These are phyloP conservation scores for Plasmodium vinckei DNA, from an alignment of 169 alveolate species.

Conservation along the genomic window DNA sequence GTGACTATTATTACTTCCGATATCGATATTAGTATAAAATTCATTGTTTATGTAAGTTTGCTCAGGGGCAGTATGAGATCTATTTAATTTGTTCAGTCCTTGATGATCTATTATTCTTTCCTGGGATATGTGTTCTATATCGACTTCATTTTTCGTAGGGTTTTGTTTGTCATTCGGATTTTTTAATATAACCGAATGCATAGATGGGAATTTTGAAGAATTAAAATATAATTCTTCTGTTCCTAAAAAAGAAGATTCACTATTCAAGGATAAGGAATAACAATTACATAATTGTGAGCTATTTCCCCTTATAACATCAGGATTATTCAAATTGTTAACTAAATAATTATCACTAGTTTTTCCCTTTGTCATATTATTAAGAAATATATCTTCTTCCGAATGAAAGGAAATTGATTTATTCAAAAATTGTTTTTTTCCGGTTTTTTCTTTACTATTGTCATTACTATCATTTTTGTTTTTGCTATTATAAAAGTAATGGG, in stretches of 20 bases:
- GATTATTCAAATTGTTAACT: slow-evolving; percentile 41
- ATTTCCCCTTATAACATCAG: slow-evolving; percentile 53
- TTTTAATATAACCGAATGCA: slow-evolving; percentile 58
- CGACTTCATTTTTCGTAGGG: neutral
- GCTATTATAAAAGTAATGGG: slow-evolving; percentile 36
- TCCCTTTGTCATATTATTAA: slow-evolving; percentile 35
- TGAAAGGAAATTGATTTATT: slow-evolving; percentile 47
- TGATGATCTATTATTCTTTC: neutral
- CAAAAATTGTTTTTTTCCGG: neutral
- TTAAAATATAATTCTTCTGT: slow-evolving; percentile 70
- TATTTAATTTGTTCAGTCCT: slow-evolving; percentile 24
- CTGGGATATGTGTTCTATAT: neutral
- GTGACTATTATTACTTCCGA: neutral
- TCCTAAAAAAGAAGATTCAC: slow-evolving; percentile 61
- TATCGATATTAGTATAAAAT: slow-evolving; percentile 10
- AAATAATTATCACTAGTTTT: slow-evolving; percentile 60
- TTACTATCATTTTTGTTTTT: neutral
- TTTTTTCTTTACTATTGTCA: too few species aligned
- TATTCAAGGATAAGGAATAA: slow-evolving; percentile 43
- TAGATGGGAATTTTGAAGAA: slow-evolving; percentile 66
- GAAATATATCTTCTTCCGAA: slow-evolving; percentile 58
- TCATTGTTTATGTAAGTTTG: slow-evolving; percentile 13
- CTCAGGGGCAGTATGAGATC: slow-evolving; percentile 56
- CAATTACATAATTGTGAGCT: slow-evolving; percentile 46
- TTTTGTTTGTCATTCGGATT: slow-evolving; percentile 8